phyloP scores from a whole-genome alignment of 1,284 basidiomycete genomes.

The Moniliella sp. region DNA sequence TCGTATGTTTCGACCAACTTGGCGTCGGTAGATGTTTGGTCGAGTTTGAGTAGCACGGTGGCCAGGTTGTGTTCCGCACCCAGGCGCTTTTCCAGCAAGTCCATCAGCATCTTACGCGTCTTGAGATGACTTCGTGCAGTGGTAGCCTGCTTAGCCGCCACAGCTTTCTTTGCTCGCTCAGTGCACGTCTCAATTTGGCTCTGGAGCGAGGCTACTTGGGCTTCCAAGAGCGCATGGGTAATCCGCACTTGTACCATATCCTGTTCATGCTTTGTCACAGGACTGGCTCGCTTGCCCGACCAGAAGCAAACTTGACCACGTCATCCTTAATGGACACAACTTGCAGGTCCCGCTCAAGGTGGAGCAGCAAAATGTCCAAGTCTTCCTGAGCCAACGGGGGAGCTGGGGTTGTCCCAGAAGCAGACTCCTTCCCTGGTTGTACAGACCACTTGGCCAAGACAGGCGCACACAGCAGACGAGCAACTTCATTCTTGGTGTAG shows the following conservation, averaged over 20 bases:
- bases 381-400: constrained; percentile 37
- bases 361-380: constrained; percentile 50
- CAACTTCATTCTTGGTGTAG: constrained; percentile 1
- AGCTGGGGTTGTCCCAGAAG: background rate
- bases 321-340: constrained; percentile 46
- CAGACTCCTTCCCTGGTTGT: background rate
- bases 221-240: constrained; percentile 44
- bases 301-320: constrained; percentile 45
- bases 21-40: constrained; percentile 65
- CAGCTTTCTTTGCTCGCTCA: constrained; percentile 39
- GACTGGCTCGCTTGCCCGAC: too few species aligned
- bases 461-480: background rate
- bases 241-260: constrained; percentile 52
- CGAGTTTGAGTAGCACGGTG: constrained; percentile 55
- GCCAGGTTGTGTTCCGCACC: constrained; percentile 53
- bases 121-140: constrained; percentile 55
- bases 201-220: background rate
- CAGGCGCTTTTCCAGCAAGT: constrained; percentile 52
- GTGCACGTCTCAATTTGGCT: constrained; percentile 39
- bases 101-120: constrained; percentile 57
- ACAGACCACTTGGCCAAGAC: background rate
- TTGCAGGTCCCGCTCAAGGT: constrained; percentile 53
- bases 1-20: constrained; percentile 74
- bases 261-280: too few species aligned
- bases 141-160: constrained; percentile 50